phyloP scores from a whole-genome alignment of 257 asterid species.

The Fraxinus anomala region DNA sequence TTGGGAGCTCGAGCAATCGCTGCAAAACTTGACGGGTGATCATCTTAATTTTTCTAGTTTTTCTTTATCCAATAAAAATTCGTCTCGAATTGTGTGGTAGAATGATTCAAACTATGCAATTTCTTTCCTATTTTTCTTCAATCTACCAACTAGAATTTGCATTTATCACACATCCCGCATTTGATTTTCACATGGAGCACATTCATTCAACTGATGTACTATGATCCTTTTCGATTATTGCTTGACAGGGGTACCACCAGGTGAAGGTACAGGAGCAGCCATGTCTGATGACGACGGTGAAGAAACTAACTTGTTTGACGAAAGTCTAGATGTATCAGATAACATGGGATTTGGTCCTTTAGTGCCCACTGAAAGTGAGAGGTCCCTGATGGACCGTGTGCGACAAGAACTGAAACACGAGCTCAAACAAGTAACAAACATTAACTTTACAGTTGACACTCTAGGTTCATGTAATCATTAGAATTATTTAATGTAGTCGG shows the following conservation, averaged over 20 bases:
- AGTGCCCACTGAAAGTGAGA: conserved; percentile 85
- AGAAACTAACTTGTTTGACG: conserved; percentile 83
- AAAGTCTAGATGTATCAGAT: conserved; percentile 75
- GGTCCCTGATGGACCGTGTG: conserved; percentile 98
- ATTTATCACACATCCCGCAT: not conserved
- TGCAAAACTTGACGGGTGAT: conserved; percentile 92
- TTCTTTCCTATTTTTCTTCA: not conserved
- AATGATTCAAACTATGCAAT: too few species aligned
- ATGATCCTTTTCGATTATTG: not conserved
- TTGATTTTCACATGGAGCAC: too few species aligned
- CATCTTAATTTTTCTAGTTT: not conserved
- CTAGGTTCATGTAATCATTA: not conserved
- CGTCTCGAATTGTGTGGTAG: too few species aligned
- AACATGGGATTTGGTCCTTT: conserved; percentile 95
- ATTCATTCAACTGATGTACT: not conserved
- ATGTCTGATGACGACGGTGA: conserved; percentile 98
- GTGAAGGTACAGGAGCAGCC: conserved; percentile 97
- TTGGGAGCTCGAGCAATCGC: conserved; percentile 99
- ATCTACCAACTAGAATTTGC: not conserved
- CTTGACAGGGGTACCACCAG: conserved; percentile 83
- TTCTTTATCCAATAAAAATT: not conserved
- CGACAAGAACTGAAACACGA: conserved; percentile 93
- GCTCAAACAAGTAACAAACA: conserved; percentile 72
- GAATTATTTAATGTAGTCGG: not conserved
- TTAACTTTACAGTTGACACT: not conserved